Conservation (phyloP, 352 stramenopile genomes). For the Plasmopara viticola region DNA sequence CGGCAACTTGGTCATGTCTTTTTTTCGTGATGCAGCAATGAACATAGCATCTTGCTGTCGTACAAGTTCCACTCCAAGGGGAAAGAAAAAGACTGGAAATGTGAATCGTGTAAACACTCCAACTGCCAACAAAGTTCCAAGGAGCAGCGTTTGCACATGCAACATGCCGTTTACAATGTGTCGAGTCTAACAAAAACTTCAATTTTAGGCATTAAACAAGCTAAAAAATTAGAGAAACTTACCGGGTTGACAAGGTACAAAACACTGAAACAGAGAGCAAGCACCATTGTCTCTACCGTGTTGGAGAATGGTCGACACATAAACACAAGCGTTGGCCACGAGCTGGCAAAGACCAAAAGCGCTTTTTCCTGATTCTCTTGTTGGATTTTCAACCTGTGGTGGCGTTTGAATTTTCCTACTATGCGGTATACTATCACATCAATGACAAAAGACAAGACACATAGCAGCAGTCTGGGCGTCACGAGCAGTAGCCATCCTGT, state of each 20-base stretch:
- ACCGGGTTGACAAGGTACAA: conserved; percentile 46
- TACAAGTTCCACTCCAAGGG: conserved; percentile 58
- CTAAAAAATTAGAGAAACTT: conserved; percentile 9
- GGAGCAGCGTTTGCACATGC: conserved; percentile 44
- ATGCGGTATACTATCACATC: conserved; percentile 41
- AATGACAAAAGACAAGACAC: conserved; percentile 46
- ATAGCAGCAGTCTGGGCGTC: conserved; percentile 54
- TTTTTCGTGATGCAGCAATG: conserved; percentile 28
- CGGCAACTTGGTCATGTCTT: neutral
- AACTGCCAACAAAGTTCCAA: conserved; percentile 60
- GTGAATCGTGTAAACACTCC: conserved; percentile 81
- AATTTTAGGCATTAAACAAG: neutral
- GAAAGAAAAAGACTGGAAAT: conserved; percentile 78
- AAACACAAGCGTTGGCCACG: conserved; percentile 65
- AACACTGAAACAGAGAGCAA: conserved; percentile 47
- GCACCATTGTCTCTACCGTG: conserved; percentile 57
- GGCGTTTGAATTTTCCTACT: conserved; percentile 26
- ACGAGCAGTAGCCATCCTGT: conserved; percentile 46
- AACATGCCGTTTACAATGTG: conserved; percentile 25
- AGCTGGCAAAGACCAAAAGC: conserved; percentile 55
- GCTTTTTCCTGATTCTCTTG: conserved; percentile 19
- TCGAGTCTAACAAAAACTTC: conserved; percentile 28
- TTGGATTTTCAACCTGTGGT: conserved; percentile 13
- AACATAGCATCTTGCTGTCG: conserved; percentile 43
- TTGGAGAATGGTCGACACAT: conserved; percentile 79